phyloP scores from a whole-genome alignment of 2,329 filamentous ascomycete species.

The Colletotrichum higginsianum region DNA sequence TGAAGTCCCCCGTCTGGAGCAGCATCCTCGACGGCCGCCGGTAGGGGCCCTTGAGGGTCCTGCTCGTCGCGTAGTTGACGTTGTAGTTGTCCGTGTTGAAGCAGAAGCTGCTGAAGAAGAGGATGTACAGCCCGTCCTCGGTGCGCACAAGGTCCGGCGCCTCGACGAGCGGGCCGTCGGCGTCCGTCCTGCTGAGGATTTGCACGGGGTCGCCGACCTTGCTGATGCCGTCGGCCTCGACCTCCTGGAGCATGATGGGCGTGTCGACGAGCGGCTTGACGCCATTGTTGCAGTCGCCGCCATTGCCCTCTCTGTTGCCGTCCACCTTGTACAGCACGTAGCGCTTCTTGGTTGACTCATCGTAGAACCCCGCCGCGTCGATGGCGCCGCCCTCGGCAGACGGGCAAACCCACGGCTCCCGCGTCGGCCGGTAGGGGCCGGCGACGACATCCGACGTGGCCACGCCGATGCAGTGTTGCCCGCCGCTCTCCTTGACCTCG shows the following conservation, averaged over 20 bases:
- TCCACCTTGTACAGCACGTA: constrained; percentile 79
- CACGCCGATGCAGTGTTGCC: constrained; percentile 71
- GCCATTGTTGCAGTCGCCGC: constrained; percentile 63
- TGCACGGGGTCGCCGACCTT: constrained; percentile 63
- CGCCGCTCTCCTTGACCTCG: constrained; percentile 54
- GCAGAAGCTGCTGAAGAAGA: constrained; percentile 76
- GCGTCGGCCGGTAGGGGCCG: constrained; percentile 68
- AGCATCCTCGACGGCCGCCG: constrained; percentile 50
- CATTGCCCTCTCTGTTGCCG: constrained; percentile 67
- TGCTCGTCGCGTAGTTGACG: constrained; percentile 70
- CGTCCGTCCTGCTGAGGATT: constrained; percentile 61
- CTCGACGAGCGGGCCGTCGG: constrained; percentile 71
- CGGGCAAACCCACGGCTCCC: constrained; percentile 67
- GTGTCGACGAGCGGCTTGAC: constrained; percentile 60
- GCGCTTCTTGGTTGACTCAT: constrained; percentile 64
- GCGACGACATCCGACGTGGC: constrained; percentile 62
- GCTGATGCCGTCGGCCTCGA: constrained; percentile 66
- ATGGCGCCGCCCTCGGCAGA: constrained; percentile 71
- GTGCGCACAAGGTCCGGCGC: constrained; percentile 69
- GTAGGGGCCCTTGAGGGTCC: constrained; percentile 56
- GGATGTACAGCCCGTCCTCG: constrained; percentile 65
- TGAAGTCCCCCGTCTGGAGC: constrained; percentile 55
- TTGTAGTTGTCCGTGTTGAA: constrained; percentile 69
- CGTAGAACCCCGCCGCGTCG: constrained; percentile 72
- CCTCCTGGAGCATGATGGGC: constrained; percentile 70